Evolutionary conservation across 148 eudicot genomes (phyloP).

Genomic region (Arctostaphylos glauca): DNA sequence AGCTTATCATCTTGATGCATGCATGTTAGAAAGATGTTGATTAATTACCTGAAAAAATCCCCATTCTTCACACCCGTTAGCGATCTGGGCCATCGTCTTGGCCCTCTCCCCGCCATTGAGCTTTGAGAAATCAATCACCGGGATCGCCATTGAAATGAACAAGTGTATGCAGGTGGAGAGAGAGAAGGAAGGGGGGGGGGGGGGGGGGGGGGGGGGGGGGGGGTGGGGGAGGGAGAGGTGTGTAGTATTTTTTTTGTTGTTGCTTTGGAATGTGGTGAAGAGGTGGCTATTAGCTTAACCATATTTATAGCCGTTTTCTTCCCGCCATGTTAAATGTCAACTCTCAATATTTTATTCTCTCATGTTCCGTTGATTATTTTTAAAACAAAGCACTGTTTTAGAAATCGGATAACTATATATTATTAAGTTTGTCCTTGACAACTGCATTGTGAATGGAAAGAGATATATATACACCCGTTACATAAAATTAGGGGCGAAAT

Average conservation of each 20-base stretch:
- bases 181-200: not conserved
- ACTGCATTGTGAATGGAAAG: too few species aligned
- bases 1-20: not conserved
- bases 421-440: too few species aligned
- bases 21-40: not conserved
- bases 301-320: conserved; percentile 22
- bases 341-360: not conserved
- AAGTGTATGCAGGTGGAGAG: not conserved
- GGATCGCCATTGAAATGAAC: conserved; percentile 64
- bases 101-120: conserved; percentile 78
- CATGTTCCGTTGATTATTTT: not conserved
- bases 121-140: conserved; percentile 91
- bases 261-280: conserved; percentile 10
- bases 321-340: conserved; percentile 19
- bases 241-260: not conserved
- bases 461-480: too few species aligned
- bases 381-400: not conserved
- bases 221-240: not conserved
- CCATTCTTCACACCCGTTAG: conserved; percentile 79
- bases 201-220: not conserved
- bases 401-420: too few species aligned
- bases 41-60: conserved; percentile 84
- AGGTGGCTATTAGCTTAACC: not conserved
- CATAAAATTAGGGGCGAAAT: too few species aligned
- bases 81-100: conserved; percentile 64